Evolutionary conservation across 2,329 filamentous ascomycete genomes (phyloP).

Genomic region (Pestalotiopsis sp.): DNA sequence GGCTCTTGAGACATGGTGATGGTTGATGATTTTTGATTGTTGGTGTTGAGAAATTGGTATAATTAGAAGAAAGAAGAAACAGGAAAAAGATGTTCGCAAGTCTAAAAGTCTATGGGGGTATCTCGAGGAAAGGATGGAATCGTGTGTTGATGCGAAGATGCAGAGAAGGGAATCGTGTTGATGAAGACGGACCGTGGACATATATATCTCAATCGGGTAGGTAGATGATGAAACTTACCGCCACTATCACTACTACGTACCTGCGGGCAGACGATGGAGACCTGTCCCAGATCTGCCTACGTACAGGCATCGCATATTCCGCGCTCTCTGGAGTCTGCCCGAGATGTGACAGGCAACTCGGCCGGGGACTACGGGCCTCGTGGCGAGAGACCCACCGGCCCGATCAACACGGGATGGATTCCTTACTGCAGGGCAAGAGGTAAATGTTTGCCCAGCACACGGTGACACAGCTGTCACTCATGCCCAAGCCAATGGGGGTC

Average conservation of each 20-base stretch:
- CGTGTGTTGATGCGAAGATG: not conserved
- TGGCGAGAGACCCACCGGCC: not conserved
- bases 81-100: not conserved
- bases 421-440: not conserved
- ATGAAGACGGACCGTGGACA: not conserved
- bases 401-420: not conserved
- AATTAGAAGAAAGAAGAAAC: not conserved
- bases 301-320: not conserved
- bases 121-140: not conserved
- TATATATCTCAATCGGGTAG: not conserved
- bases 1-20: conserved; percentile 20
- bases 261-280: not conserved
- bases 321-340: not conserved
- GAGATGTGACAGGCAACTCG: not conserved
- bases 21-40: not conserved
- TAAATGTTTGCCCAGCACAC: not conserved
- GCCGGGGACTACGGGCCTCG: not conserved
- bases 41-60: not conserved
- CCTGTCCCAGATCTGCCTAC: not conserved
- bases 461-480: not conserved
- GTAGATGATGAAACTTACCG: not conserved
- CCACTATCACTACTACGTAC: not conserved
- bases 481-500: not conserved
- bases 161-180: not conserved
- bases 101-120: not conserved